phyloP scores from a whole-genome alignment of 495 filamentous ascomycete genomes.

The Haplographium delicatum region DNA sequence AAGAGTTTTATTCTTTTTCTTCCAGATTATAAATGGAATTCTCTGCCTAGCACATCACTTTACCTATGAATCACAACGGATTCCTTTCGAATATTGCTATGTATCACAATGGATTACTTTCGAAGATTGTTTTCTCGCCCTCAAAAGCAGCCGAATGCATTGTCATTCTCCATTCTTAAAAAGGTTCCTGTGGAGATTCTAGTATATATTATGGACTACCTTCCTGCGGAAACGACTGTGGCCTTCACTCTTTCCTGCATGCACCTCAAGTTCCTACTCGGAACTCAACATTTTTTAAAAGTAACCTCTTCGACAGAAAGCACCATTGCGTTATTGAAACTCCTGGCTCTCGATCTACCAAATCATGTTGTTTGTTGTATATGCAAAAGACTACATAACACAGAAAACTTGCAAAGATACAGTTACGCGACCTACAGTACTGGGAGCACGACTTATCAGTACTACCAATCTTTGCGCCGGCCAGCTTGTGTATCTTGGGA shows the following conservation, averaged over 20 bases:
- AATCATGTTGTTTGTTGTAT: slow-evolving; percentile 1
- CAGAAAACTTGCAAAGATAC: slow-evolving; percentile 5
- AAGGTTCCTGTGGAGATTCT: slow-evolving; percentile 1
- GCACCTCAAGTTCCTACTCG: slow-evolving; percentile 4
- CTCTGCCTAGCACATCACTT: too few species aligned
- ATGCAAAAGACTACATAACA: slow-evolving; percentile 9
- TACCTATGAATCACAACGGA: too few species aligned
- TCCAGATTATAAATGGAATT: too few species aligned
- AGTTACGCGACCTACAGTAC: background rate
- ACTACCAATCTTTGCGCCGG: background rate
- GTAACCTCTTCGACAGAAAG: background rate
- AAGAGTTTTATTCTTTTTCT: too few species aligned
- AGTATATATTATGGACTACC: slow-evolving; percentile 7
- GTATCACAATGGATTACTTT: slow-evolving; percentile 10
- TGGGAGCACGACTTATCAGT: background rate
- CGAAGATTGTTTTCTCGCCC: slow-evolving; percentile 1
- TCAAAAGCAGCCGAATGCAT: background rate
- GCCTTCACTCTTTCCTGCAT: slow-evolving; percentile 9
- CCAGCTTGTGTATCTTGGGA: background rate
- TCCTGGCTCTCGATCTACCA: slow-evolving; percentile 10
- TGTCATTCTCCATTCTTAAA: background rate
- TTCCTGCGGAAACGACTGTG: slow-evolving; percentile 3
- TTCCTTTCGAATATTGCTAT: too few species aligned
- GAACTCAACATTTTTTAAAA: background rate
- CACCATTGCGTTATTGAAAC: slow-evolving; percentile 1